Conservation (phyloP, 2,329 filamentous ascomycete species). For the Pseudogymnoascus sp. region DNA sequence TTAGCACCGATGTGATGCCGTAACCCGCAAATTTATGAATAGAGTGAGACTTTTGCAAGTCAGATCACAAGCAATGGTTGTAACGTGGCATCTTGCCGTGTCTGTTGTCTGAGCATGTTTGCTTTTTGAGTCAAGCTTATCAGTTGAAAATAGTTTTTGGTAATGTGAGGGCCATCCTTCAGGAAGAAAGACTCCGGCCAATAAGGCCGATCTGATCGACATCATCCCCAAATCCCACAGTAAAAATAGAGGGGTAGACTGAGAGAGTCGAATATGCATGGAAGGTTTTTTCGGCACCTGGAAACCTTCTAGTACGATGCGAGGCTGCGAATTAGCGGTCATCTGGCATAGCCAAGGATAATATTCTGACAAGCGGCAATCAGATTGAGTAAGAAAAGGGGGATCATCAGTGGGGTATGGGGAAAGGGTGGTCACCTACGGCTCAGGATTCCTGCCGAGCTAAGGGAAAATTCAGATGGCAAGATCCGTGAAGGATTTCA, state of each 20-base stretch:
- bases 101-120: not conserved
- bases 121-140: not conserved
- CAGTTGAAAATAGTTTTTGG: not conserved
- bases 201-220: not conserved
- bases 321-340: not conserved
- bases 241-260: not conserved
- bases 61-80: not conserved
- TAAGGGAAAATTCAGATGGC: not conserved
- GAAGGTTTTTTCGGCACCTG: slow-evolving; percentile 1
- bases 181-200: not conserved
- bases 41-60: not conserved
- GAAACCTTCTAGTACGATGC: not conserved
- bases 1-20: not conserved
- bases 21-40: not conserved
- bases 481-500: not conserved
- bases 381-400: not conserved
- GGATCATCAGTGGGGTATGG: slow-evolving; percentile 4
- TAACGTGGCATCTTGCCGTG: not conserved
- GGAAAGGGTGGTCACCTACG: no score
- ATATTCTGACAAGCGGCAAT: not conserved
- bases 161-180: not conserved
- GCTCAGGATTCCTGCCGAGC: no score
- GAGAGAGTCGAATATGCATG: not conserved
- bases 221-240: not conserved
- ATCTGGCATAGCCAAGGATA: not conserved